A percentile compares a stretch with the other conserved stretches of the same genome.
Conservation (phyloP, 2,329 filamentous ascomycete genomes). For the Apiospora kogelbergensis region DNA sequence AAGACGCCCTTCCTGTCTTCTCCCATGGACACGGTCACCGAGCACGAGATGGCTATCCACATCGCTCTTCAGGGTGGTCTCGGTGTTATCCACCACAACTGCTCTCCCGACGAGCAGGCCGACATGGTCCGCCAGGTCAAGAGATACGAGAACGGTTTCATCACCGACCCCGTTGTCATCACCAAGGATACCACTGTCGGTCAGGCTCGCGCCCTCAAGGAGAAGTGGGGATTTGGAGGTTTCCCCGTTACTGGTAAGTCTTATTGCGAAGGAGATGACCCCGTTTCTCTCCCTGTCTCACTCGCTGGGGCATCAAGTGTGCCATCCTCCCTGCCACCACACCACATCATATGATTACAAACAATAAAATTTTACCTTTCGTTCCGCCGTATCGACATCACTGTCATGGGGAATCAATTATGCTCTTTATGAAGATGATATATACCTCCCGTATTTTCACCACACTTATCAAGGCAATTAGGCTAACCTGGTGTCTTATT, state of each 20-base stretch:
- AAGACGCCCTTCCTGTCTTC: constrained; percentile 98
- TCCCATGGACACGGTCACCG: constrained; percentile 99
- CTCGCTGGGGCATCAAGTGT: background rate
- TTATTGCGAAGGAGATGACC: constrained; percentile 9
- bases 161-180: constrained; percentile 92
- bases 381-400: constrained; percentile 97
- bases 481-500: constrained; percentile 16
- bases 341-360: constrained; percentile 71
- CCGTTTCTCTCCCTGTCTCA: background rate
- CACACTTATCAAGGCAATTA: constrained; percentile 12
- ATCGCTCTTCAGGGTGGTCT: constrained; percentile 87
- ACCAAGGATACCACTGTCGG: constrained; percentile 83
- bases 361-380: constrained; percentile 93
- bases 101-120: constrained; percentile 93
- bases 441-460: constrained; percentile 4
- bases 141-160: constrained; percentile 99
- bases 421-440: constrained; percentile 45
- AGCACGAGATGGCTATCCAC: constrained; percentile 99
- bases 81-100: constrained; percentile 99
- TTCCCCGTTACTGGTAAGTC: constrained; percentile 96
- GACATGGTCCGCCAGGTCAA: constrained; percentile 99
- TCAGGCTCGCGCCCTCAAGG: constrained; percentile 89
- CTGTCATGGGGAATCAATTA: constrained; percentile 78
- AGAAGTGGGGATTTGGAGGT: constrained; percentile 97
- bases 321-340: constrained; percentile 14